Evolutionary conservation across 2,329 filamentous ascomycete genomes (phyloP).

Genomic region (Massarina eburnea): DNA sequence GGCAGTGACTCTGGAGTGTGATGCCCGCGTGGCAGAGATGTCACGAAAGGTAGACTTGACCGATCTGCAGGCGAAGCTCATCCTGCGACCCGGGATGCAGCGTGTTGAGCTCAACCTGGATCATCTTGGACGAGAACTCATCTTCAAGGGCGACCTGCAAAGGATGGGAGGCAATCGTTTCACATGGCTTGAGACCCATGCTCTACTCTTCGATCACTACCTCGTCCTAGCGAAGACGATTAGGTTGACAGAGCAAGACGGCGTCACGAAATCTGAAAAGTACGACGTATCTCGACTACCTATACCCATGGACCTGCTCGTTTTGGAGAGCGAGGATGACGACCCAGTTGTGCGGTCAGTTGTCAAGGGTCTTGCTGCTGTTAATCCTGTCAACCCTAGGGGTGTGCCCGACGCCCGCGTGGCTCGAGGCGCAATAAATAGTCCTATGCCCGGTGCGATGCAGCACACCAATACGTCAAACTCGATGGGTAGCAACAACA

Average conservation of each 20-base stretch:
- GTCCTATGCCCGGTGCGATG: conserved; percentile 53
- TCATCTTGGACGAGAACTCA: conserved; percentile 87
- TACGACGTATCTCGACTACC: conserved; percentile 95
- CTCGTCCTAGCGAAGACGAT: conserved; percentile 85
- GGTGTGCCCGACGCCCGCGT: conserved; percentile 53
- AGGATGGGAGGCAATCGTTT: conserved; percentile 86
- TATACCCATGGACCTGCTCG: conserved; percentile 94
- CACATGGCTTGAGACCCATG: conserved; percentile 91
- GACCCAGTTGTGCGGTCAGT: conserved; percentile 81
- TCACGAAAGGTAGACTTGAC: conserved; percentile 86
- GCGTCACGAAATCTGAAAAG: conserved; percentile 72
- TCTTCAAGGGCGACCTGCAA: conserved; percentile 86
- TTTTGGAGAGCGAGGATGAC: conserved; percentile 89
- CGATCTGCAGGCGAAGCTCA: conserved; percentile 79
- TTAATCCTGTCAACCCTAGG: conserved; percentile 51
- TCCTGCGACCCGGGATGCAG: conserved; percentile 84
- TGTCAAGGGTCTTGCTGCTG: conserved; percentile 67
- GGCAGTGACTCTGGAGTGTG: conserved; percentile 84
- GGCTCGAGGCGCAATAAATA: conserved; percentile 46
- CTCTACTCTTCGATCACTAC: conserved; percentile 94
- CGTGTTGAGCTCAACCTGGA: conserved; percentile 83
- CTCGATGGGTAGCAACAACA: conserved; percentile 52
- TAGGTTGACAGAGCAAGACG: conserved; percentile 66
- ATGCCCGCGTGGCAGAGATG: conserved; percentile 89
- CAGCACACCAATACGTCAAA: conserved; percentile 69